Evolutionary conservation across 2,329 filamentous ascomycete genomes (phyloP).

Genomic region (Aspergillus pseudonomiae): DNA sequence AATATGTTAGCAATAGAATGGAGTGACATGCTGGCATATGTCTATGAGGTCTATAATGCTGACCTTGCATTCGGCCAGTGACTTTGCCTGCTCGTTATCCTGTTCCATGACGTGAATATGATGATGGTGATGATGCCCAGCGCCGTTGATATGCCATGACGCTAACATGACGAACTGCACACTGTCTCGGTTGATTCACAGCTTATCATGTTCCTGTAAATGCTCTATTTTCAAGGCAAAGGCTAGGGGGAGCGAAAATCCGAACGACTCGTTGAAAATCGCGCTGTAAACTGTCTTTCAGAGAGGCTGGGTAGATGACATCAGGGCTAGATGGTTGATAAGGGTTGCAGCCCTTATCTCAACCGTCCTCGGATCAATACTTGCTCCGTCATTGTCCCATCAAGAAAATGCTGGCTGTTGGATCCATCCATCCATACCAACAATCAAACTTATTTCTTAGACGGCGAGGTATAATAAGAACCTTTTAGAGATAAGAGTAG

Average conservation of each 20-base stretch:
- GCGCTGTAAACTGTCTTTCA: too few species aligned
- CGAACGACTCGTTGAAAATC: background rate
- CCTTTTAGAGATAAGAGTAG: background rate
- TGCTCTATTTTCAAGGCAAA: background rate
- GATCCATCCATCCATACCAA: too few species aligned
- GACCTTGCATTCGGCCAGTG: background rate
- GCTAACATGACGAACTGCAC: background rate
- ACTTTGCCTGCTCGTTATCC: background rate
- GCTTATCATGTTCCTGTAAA: background rate
- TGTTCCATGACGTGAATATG: conserved; percentile 13
- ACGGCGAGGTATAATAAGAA: background rate
- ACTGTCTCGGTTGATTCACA: background rate
- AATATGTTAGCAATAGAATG: background rate
- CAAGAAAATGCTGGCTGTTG: background rate
- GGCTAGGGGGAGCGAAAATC: background rate
- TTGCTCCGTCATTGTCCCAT: background rate
- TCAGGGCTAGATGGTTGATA: background rate
- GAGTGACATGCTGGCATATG: background rate
- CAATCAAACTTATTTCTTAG: too few species aligned
- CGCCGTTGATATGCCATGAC: background rate
- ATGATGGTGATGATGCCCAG: conserved; percentile 10
- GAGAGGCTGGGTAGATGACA: background rate
- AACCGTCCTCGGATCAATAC: background rate
- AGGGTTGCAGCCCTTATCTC: background rate
- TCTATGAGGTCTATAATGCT: background rate